phyloP scores from a whole-genome alignment of 306 rosid genomes.

The Carpinus fangiana region DNA sequence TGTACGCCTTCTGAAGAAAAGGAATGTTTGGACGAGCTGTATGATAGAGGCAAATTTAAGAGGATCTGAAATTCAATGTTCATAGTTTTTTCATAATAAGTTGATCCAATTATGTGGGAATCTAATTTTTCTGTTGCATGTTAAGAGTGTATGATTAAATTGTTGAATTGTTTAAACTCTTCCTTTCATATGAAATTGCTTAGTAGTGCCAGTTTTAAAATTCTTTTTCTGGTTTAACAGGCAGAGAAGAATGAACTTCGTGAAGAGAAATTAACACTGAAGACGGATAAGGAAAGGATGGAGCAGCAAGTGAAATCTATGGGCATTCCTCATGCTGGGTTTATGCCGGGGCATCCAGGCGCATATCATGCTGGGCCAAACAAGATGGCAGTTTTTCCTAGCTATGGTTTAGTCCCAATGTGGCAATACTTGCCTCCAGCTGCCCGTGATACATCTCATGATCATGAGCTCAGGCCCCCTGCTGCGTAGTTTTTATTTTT shows the following conservation, averaged over 20 bases:
- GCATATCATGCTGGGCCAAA: slow-evolving; percentile 62
- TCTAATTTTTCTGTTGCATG: not conserved
- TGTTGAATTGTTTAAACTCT: not conserved
- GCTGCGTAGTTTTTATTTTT: slow-evolving; percentile 59
- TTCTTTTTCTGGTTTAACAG: slow-evolving; percentile 34
- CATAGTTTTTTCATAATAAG: not conserved
- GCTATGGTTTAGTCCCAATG: slow-evolving; percentile 81
- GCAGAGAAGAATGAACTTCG: slow-evolving; percentile 89
- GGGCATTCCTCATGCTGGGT: slow-evolving; percentile 59
- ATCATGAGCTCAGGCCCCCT: slow-evolving; percentile 98
- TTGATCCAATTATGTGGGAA: not conserved
- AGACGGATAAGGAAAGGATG: slow-evolving; percentile 73
- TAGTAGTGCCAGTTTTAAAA: not conserved
- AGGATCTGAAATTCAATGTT: not conserved
- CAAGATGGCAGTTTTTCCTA: slow-evolving; percentile 83
- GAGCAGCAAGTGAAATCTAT: slow-evolving; percentile 70
- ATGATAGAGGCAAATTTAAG: not conserved
- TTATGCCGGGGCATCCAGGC: slow-evolving; percentile 66
- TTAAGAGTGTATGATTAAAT: not conserved
- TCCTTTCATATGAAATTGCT: not conserved
- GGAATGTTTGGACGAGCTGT: not conserved
- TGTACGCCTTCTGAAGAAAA: not conserved
- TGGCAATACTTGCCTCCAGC: slow-evolving; percentile 84
- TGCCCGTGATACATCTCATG: slow-evolving; percentile 72
- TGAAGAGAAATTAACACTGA: slow-evolving; percentile 71